Conservation (phyloP, 169 alveolate species). For the Plasmodium gonderi region DNA sequence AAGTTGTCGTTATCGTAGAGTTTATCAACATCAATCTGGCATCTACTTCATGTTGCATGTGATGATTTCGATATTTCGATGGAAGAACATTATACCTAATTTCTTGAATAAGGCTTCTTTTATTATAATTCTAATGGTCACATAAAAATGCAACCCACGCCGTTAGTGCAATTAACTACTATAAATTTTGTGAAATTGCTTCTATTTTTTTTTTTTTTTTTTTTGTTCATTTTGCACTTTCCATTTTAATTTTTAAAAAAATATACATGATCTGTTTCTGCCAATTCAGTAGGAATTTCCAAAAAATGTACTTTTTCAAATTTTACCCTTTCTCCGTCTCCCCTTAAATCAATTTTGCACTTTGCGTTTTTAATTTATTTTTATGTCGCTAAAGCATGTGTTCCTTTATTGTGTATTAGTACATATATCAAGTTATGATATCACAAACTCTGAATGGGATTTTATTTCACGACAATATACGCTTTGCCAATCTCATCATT, state of each 20-base stretch:
- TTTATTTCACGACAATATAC: background rate
- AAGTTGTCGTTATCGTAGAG: background rate
- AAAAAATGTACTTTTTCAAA: background rate
- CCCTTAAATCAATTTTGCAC: background rate
- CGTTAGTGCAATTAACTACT: background rate
- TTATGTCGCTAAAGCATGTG: background rate
- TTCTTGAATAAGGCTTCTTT: no score
- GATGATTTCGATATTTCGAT: background rate
- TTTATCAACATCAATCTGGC: background rate
- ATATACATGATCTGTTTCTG: background rate
- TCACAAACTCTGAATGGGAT: background rate
- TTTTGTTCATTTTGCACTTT: no score
- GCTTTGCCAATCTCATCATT: background rate
- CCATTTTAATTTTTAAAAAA: background rate
- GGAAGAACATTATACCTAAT: background rate
- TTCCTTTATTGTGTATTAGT: background rate
- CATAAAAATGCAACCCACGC: no score
- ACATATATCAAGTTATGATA: background rate
- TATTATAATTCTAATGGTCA: no score
- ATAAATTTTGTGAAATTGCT: background rate
- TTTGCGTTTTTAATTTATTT: background rate
- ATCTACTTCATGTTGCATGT: background rate
- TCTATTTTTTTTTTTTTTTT: background rate
- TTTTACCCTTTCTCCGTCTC: background rate
- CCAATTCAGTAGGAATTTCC: background rate